Evolutionary conservation across 371 early-diverging fungal species (phyloP).

Genomic region (Mucor piriformis): DNA sequence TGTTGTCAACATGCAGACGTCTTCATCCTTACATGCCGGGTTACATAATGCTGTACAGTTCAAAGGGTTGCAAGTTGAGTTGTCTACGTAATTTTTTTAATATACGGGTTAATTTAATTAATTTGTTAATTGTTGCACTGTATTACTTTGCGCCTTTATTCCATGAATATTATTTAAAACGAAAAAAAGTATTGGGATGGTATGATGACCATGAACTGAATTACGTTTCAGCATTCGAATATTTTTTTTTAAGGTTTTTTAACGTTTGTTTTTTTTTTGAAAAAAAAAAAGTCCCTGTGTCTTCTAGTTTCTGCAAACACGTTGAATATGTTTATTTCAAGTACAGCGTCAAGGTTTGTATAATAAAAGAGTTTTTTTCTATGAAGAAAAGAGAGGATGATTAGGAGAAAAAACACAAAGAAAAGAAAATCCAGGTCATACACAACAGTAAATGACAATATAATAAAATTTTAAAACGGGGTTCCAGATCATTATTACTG

Average conservation of each 20-base stretch:
- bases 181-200: not conserved
- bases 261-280: not conserved
- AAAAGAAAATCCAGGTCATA: too few species aligned
- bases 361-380: too few species aligned
- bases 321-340: too few species aligned
- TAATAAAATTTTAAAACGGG: too few species aligned
- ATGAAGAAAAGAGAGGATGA: too few species aligned
- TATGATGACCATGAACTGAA: not conserved
- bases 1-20: constrained; percentile 37
- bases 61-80: not conserved
- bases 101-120: not conserved
- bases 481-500: too few species aligned
- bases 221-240: not conserved
- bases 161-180: not conserved
- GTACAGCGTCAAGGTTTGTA: too few species aligned
- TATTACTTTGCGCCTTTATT: not conserved
- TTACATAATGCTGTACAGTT: constrained; percentile 31
- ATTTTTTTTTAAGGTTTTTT: too few species aligned
- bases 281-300: too few species aligned
- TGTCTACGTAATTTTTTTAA: not conserved
- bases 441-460: too few species aligned
- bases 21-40: constrained; percentile 26
- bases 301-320: too few species aligned
- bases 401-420: too few species aligned
- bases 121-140: not conserved